phyloP scores from a whole-genome alignment of 2,329 filamentous ascomycete genomes.

The Lachnellula subtilissima region DNA sequence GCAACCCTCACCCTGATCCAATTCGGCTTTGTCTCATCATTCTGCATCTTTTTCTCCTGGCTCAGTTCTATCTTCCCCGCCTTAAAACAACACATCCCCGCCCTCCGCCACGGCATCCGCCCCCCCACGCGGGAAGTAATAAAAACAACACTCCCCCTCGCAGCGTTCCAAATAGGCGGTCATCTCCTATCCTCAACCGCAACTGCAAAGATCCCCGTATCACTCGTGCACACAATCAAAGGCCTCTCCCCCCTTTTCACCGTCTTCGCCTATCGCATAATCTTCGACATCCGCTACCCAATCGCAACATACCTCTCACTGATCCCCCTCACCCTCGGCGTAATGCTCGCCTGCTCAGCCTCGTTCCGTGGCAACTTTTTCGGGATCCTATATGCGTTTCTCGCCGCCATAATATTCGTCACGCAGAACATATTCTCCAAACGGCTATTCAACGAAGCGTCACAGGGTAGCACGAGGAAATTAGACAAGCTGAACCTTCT shows the following conservation, averaged over 20 bases:
- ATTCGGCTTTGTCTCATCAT: constrained; percentile 86
- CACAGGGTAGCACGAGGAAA: constrained; percentile 42
- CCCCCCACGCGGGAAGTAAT: constrained; percentile 77
- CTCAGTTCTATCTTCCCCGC: constrained; percentile 67
- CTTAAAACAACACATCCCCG: constrained; percentile 67
- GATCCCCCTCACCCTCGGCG: constrained; percentile 87
- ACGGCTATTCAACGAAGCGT: constrained; percentile 89
- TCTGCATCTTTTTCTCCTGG: constrained; percentile 77
- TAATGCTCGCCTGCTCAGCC: constrained; percentile 92
- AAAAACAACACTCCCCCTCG: constrained; percentile 81
- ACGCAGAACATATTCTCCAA: constrained; percentile 99
- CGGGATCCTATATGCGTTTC: constrained; percentile 82
- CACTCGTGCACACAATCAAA: constrained; percentile 97
- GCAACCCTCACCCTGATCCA: constrained; percentile 89
- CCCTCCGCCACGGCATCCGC: constrained; percentile 78
- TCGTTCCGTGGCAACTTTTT: constrained; percentile 85
- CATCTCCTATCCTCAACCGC: constrained; percentile 93
- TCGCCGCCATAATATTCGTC: constrained; percentile 91
- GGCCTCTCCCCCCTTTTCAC: constrained; percentile 94
- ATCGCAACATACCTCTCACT: constrained; percentile 81
- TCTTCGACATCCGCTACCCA: constrained; percentile 87
- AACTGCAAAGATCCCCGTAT: constrained; percentile 91
- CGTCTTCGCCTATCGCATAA: constrained; percentile 82
- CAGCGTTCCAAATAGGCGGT: constrained; percentile 86
- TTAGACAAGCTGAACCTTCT: constrained; percentile 95